phyloP scores from a whole-genome alignment of 2,329 filamentous ascomycete species.

The Penicillium sp. region DNA sequence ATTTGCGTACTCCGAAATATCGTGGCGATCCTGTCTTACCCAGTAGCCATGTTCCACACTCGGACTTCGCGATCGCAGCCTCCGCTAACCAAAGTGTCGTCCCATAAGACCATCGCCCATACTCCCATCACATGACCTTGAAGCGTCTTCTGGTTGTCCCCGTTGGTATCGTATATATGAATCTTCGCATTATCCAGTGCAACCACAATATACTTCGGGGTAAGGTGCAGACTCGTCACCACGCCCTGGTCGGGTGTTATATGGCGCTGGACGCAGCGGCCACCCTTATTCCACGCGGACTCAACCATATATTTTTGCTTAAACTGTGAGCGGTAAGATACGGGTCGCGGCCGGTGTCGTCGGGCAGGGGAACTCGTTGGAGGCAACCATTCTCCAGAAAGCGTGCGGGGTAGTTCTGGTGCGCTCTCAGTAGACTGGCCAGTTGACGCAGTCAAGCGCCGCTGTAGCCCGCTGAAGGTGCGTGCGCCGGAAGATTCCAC shows the following conservation, averaged over 20 bases:
- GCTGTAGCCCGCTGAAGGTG: slow-evolving; percentile 23
- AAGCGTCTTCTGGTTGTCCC: slow-evolving; percentile 79
- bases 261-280: slow-evolving; percentile 75
- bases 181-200: slow-evolving; percentile 98
- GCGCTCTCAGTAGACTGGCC: slow-evolving; percentile 45
- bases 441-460: slow-evolving; percentile 26
- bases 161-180: slow-evolving; percentile 92
- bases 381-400: slow-evolving; percentile 34
- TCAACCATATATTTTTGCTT: slow-evolving; percentile 97
- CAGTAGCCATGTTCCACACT: slow-evolving; percentile 93
- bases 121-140: slow-evolving; percentile 98
- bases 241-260: slow-evolving; percentile 97
- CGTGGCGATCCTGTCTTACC: slow-evolving; percentile 53
- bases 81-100: slow-evolving; percentile 88
- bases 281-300: slow-evolving; percentile 91
- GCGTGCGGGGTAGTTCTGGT: slow-evolving; percentile 44
- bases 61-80: slow-evolving; percentile 95
- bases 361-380: slow-evolving; percentile 32
- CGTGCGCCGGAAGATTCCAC: slow-evolving; percentile 23
- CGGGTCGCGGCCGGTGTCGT: slow-evolving; percentile 59
- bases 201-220: slow-evolving; percentile 93
- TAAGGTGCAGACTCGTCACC: slow-evolving; percentile 91
- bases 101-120: slow-evolving; percentile 99
- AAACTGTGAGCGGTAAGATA: slow-evolving; percentile 93
- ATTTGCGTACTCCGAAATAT: background rate